phyloP scores from a whole-genome alignment of 768 basidiomycete species.

The Pisolithus tinctorius region DNA sequence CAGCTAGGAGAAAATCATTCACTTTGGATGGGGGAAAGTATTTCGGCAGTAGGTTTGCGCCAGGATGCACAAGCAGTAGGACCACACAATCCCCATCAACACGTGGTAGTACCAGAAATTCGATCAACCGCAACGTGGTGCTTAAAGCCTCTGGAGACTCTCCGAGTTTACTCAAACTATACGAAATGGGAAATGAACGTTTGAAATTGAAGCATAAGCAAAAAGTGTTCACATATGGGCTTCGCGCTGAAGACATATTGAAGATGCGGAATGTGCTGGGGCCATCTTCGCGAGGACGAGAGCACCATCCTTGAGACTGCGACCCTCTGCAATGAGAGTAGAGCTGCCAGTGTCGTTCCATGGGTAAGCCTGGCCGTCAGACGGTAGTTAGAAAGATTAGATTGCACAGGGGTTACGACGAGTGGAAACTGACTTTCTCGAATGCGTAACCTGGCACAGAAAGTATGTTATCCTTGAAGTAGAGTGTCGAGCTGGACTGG shows the following conservation, averaged over 20 bases:
- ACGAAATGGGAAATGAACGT: background rate
- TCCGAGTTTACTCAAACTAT: constrained; percentile 24
- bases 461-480: constrained; percentile 35
- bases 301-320: constrained; percentile 62
- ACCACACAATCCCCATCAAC: constrained; percentile 63
- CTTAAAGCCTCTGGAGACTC: constrained; percentile 44
- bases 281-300: constrained; percentile 69
- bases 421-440: constrained; percentile 43
- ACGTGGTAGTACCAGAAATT: constrained; percentile 61
- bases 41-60: constrained; percentile 60
- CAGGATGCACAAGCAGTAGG: constrained; percentile 65
- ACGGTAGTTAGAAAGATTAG: background rate
- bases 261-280: constrained; percentile 63
- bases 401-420: background rate
- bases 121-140: constrained; percentile 51
- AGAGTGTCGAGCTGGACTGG: background rate
- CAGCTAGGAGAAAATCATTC: constrained; percentile 60
- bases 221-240: constrained; percentile 52
- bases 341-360: constrained; percentile 74
- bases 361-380: constrained; percentile 39
- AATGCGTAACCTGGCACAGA: constrained; percentile 70
- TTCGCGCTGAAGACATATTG: constrained; percentile 66
- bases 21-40: constrained; percentile 62
- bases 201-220: background rate
- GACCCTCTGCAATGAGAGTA: constrained; percentile 63